These are phyloP conservation scores for Clarireedia monteithiana DNA, from an alignment of 2,329 filamentous ascomycete species.

Conservation along the genomic window DNA sequence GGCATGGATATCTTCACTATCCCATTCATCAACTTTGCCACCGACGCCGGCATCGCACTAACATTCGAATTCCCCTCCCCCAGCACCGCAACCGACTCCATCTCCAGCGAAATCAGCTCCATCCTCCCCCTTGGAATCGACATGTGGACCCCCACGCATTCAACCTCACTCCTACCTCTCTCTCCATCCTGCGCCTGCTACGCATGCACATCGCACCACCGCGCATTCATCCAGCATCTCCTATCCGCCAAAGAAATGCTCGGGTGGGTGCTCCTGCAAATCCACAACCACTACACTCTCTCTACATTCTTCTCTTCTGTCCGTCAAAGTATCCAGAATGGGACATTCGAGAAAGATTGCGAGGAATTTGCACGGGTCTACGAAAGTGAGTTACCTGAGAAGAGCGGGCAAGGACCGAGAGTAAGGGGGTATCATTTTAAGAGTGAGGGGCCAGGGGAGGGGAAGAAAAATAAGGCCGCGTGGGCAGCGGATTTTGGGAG, in stretches of 20 bases:
- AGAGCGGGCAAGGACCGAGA: slow-evolving; percentile 70
- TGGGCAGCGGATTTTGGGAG: slow-evolving; percentile 49
- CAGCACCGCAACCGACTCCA: neutral
- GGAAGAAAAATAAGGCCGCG: slow-evolving; percentile 59
- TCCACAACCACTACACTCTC: slow-evolving; percentile 78
- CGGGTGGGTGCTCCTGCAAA: slow-evolving; percentile 84
- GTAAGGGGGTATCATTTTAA: slow-evolving; percentile 78
- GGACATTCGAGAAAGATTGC: slow-evolving; percentile 49
- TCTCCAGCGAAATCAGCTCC: slow-evolving; percentile 11
- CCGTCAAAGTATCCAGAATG: slow-evolving; percentile 51
- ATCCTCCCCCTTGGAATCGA: slow-evolving; percentile 60
- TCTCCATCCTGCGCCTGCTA: slow-evolving; percentile 65
- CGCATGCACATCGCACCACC: slow-evolving; percentile 73
- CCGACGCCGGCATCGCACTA: slow-evolving; percentile 80
- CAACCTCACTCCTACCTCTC: slow-evolving; percentile 56
- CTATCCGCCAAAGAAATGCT: slow-evolving; percentile 92
- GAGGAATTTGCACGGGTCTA: slow-evolving; percentile 47
- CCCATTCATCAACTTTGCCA: slow-evolving; percentile 65
- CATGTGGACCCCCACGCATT: slow-evolving; percentile 62
- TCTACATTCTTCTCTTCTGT: slow-evolving; percentile 66
- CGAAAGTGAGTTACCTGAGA: slow-evolving; percentile 61
- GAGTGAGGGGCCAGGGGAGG: slow-evolving; percentile 50
- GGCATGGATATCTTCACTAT: slow-evolving; percentile 76
- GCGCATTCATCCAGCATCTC: slow-evolving; percentile 82
- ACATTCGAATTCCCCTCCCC: slow-evolving; percentile 63